Evolutionary conservation across 1,139 yeast species (phyloP), one percentile per base, ranked within the genome.

Genomic region (Debaryomyces coudertii): DNA sequence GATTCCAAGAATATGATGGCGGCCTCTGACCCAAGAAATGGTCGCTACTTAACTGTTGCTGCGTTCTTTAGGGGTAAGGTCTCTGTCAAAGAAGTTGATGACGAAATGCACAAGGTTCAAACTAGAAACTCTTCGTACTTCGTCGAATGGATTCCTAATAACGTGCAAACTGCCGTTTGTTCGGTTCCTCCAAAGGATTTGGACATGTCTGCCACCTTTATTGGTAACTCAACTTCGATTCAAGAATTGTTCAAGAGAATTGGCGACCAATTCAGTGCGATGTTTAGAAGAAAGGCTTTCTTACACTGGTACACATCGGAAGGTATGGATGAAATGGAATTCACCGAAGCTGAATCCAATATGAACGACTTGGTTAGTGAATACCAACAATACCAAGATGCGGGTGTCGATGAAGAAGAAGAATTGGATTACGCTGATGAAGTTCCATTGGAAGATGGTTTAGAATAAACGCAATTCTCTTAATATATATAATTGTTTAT

Each of bases 111-210:
- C 68, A 83, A 83, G 65, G 88, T 87, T 50, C 95, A 90, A 73
- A 82, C 87, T 50, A 85, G 87, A 69, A 86, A 89, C 69, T 77
- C 90, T 18, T 81, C 85, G 47, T 83, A 85, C 66, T 89, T 89
- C 62, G 97, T 90, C 48, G 97, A 90, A 69, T 90, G 97, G 97
- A 90, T 90, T 71, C 97, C 97, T 63, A 90, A 90, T 71, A 90
- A 90, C 66, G 96, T 90, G 53, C 97, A 90, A 75, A 87, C 96
- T 34, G 93, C 96, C 47, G 90, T 90, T 49, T 89, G 96, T 71
- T 84, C 93, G 15, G 93, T 89, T 53, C 88, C 97, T 38, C 96
- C 97, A 60, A 82, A 80, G 69, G 95, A 79, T 59, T 76, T 85
- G 61, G 92, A 87, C 62, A 87, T 88, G 90, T 76, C 95, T 49